Conservation (phyloP, 2,329 filamentous ascomycete species). For the Phoma sp. region DNA sequence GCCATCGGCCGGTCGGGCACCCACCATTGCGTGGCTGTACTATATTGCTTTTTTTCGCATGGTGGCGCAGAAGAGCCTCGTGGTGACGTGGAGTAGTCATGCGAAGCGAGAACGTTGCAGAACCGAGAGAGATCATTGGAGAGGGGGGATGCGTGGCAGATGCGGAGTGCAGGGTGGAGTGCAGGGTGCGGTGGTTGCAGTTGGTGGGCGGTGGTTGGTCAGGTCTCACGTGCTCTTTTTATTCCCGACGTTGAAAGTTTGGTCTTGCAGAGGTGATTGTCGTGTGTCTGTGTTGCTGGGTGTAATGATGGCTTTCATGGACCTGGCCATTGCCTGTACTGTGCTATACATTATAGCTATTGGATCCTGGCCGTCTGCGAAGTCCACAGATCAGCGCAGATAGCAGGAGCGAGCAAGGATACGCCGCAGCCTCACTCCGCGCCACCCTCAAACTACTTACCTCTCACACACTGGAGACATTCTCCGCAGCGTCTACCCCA, state of each 20-base stretch:
- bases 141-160: conserved; percentile 1
- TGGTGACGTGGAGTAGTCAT: conserved; percentile 21
- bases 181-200: neutral
- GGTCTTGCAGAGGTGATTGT: neutral
- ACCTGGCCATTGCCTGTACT: neutral
- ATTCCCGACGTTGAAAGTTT: neutral
- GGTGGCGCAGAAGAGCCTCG: neutral
- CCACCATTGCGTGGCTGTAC: conserved; percentile 1
- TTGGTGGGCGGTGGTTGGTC: neutral
- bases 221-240: neutral
- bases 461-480: conserved; percentile 1
- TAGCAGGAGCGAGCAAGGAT: conserved; percentile 7
- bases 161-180: conserved; percentile 16
- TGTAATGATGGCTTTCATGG: neutral
- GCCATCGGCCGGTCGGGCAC: neutral
- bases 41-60: conserved; percentile 28
- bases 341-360: neutral
- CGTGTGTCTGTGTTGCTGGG: neutral
- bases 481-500: neutral
- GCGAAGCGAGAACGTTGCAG: conserved; percentile 11
- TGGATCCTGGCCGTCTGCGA: neutral
- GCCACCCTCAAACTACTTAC: neutral
- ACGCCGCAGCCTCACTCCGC: conserved; percentile 12
- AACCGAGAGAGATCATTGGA: neutral
- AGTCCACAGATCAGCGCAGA: conserved; percentile 1